Evolutionary conservation across 2,329 filamentous ascomycete species (phyloP).

Genomic region (Alternaria brassicicola): DNA sequence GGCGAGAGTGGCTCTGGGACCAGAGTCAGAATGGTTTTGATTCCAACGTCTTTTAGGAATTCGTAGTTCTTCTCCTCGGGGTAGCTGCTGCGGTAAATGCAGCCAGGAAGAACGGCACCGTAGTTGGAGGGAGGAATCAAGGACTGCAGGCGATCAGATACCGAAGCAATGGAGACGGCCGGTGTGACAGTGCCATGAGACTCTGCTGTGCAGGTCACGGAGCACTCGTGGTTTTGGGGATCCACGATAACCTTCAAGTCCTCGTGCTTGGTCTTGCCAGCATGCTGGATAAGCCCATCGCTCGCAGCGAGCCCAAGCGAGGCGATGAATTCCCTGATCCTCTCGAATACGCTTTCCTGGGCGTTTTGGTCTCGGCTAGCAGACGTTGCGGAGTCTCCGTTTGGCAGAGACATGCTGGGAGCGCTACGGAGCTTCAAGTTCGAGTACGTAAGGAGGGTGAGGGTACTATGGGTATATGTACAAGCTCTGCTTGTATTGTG

Average conservation of each 20-base stretch:
- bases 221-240: constrained; percentile 28
- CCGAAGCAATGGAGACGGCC: constrained; percentile 26
- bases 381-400: constrained; percentile 4
- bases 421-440: neutral
- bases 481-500: neutral
- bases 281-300: constrained; percentile 36
- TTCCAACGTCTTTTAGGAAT: constrained; percentile 69
- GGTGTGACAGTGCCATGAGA: constrained; percentile 24
- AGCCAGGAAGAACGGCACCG: constrained; percentile 71
- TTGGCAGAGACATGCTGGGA: constrained; percentile 20
- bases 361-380: constrained; percentile 9
- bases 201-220: constrained; percentile 15
- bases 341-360: constrained; percentile 21
- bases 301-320: constrained; percentile 30
- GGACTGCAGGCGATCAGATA: constrained; percentile 44
- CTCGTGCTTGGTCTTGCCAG: constrained; percentile 38
- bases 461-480: neutral
- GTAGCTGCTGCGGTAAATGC: constrained; percentile 82
- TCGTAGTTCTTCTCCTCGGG: constrained; percentile 72
- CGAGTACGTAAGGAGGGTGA: neutral
- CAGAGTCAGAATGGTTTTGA: constrained; percentile 78
- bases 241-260: constrained; percentile 29
- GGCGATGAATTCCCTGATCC: constrained; percentile 30
- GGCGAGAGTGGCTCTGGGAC: constrained; percentile 57
- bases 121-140: constrained; percentile 71